These are phyloP conservation scores for Metschnikowia proteae DNA, from an alignment of 805 yeast species.

Conservation along the genomic window DNA sequence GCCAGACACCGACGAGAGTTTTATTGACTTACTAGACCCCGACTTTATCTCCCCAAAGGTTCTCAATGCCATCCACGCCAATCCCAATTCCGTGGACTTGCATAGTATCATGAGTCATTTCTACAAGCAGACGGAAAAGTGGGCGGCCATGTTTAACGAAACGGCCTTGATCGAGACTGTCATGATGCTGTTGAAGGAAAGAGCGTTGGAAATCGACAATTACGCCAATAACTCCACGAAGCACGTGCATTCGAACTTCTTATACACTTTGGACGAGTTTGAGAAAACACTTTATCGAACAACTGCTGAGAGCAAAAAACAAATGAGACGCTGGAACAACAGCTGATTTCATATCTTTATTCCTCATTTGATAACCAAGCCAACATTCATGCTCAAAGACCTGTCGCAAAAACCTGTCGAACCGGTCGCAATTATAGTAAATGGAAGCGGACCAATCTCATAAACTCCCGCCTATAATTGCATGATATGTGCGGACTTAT, in stretches of 20 bases:
- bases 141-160: conserved; percentile 73
- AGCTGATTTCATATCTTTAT: not conserved
- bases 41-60: conserved; percentile 62
- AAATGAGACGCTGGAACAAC: conserved; percentile 37
- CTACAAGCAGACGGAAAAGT: conserved; percentile 65
- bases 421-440: too few species aligned
- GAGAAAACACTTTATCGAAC: conserved; percentile 58
- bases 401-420: too few species aligned
- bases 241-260: conserved; percentile 48
- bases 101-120: conserved; percentile 64
- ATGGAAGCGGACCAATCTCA: too few species aligned
- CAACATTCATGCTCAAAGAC: not conserved
- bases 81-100: conserved; percentile 61
- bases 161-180: conserved; percentile 51
- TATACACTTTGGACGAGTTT: conserved; percentile 69
- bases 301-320: conserved; percentile 47
- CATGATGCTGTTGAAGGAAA: conserved; percentile 51
- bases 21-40: conserved; percentile 68
- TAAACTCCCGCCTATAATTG: too few species aligned
- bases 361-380: too few species aligned
- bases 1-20: conserved; percentile 43
- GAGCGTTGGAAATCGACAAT: conserved; percentile 72
- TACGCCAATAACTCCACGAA: conserved; percentile 54
- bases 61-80: conserved; percentile 77
- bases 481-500: too few species aligned